A percentile compares a stretch with the other conserved stretches of the same genome.
phyloP scores from a whole-genome alignment of 1,284 basidiomycete species.

The Austropuccinia psidii region DNA sequence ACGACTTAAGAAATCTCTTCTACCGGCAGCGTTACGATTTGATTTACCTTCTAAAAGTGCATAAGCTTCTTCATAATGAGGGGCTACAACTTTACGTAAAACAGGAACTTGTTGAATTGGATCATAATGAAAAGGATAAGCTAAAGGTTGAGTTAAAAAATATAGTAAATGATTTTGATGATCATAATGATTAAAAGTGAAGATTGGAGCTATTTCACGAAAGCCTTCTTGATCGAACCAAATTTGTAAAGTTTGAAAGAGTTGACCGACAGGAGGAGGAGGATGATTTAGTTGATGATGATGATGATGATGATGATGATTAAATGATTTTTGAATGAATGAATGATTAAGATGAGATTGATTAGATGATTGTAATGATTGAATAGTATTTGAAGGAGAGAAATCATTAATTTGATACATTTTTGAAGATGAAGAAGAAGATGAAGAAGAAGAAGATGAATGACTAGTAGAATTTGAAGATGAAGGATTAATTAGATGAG shows the following conservation, averaged over 20 bases:
- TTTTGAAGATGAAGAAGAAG: constrained; percentile 5
- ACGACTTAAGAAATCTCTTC: constrained; percentile 35
- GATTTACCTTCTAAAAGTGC: constrained; percentile 31
- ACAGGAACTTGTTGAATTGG: constrained; percentile 35
- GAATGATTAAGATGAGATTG: not conserved
- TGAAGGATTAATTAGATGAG: too few relatives aligned
- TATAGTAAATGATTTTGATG: constrained; percentile 27
- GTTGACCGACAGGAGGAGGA: constrained; percentile 27
- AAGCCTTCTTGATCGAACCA: constrained; percentile 38
- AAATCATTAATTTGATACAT: constrained; percentile 32
- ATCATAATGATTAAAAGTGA: constrained; percentile 20
- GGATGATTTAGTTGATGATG: not conserved
- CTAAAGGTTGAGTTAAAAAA: constrained; percentile 24
- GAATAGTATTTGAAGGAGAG: constrained; percentile 24
- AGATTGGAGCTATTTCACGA: constrained; percentile 32
- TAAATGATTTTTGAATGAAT: not conserved
- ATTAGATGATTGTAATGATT: not conserved
- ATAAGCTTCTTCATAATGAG: constrained; percentile 37
- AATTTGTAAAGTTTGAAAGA: constrained; percentile 36
- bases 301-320: constrained; percentile 5
- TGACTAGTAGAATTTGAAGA: too few relatives aligned
- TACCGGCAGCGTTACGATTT: constrained; percentile 14
- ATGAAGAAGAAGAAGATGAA: too few relatives aligned
- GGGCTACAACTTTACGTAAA: constrained; percentile 34
- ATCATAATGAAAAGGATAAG: constrained; percentile 34